Base-by-base conservation (phyloP, 192 early-diverging fungal genomes). In the Polychytrium aggregatum region DNA sequence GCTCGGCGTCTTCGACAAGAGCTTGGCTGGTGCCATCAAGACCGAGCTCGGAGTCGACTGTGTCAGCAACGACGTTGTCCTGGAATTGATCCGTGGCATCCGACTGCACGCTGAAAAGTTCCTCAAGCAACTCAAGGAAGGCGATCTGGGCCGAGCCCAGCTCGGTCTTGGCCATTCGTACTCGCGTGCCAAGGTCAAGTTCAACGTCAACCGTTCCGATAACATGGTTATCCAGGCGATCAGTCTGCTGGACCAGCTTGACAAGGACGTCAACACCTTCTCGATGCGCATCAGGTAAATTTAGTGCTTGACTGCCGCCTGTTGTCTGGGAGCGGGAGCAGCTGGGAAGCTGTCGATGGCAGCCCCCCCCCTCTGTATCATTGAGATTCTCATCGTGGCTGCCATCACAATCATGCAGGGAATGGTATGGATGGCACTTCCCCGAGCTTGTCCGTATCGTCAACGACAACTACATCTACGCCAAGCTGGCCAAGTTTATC, bases 351-450 rank as follows among this genome's bases (percentile, higher is more conserved):
- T 13, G n/a, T 16, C 18, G n/a, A n/a, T n/a, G n/a, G n/a, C n/a
- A n/a, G n/a, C n/a, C 21, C 28, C 10, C 52, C 45, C 9, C 17
- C 14, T 2, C 2, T 27, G 18, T 31, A 25, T 48, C 28, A 24
- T 26, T 2, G 21, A 0, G 13, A 25, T 35, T 14, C 26, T 7
- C 31, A 57, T n/a, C 11, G 34, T n/a, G n/a, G n/a, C n/a, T n/a
- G n/a, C n/a, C n/a, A n/a, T 53, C 46, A 42, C 2, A 39, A 14
- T 44, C 41, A 10, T 38, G 27, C 44, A 88, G 89, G 55, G 96
- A 98, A 72, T 98, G 96, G 96, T 98, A 98, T 71, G 86, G 85
- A 47, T 98, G 93, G 93, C 96, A 98, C 64, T 98, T 98, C 77
- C 96, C 96, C 28, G 93, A 98, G 76, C 68, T 98, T 44, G 82